Evolutionary conservation across 768 basidiomycete species (phyloP), one percentile per base, ranked within the genome.

Genomic region (Cystofilobasidium bisporidii): DNA sequence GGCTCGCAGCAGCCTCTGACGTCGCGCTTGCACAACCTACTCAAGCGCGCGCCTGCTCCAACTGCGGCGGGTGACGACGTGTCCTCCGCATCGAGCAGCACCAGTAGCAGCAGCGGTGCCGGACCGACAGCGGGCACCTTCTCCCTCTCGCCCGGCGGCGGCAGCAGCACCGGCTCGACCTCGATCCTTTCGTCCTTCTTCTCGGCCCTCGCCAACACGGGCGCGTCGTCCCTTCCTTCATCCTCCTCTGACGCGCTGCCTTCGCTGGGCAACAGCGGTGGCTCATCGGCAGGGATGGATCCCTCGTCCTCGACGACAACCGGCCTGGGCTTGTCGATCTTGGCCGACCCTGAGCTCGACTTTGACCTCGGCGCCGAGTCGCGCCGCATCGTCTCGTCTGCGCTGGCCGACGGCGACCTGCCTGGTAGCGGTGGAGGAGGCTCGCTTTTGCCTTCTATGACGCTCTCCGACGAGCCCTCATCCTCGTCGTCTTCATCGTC

Each of bases 341-440:
- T 30, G 17, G 53, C 53, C 53, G 53, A 56, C 53, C 17, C 53
- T 11, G 30, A 56, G 8, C 53, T 56, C 53, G 53, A 56, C 53
- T 56, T 56, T 32, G 53, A 56, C 30, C 53, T 56, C 30, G 30
- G 53, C 30, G 53, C 53, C 30, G 53, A 56, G 30, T 56, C 53
- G 53, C 53, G 53, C 17, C 28, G 53, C 18, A 56, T 56, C 53
- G 18, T 56, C 50, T 53, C 50, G 50, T 56, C 28, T n/a, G 53
- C 26, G 53, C 53, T 56, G 50, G 50, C 50, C 9, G 50, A 53
- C 11, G 50, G 2, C 24, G 50, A 30, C 9, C 24, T 24, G 50
- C n/a, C n/a, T n/a, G n/a, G n/a, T n/a, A n/a, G n/a, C n/a, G n/a
- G n/a, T n/a, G 24, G 24, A 4, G 14, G 10, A 43, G 14, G 10